Evolutionary conservation across 2,329 filamentous ascomycete genomes (phyloP).

Genomic region (Sporothrix pallida): DNA sequence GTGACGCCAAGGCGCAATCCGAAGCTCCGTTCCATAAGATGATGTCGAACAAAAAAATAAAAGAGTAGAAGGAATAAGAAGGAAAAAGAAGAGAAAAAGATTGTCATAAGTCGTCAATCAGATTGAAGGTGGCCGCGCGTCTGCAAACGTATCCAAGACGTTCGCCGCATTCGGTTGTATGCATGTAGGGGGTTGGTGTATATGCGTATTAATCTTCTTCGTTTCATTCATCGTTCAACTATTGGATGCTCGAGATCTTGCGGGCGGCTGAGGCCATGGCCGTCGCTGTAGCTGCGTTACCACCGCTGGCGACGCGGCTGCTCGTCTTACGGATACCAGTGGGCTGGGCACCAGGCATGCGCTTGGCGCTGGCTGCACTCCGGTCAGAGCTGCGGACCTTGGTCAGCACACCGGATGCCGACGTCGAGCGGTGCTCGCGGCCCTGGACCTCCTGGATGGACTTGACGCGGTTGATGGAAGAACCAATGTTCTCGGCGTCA

Average conservation of each 20-base stretch:
- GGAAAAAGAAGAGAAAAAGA: conserved; percentile 17
- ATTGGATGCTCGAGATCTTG: conserved; percentile 57
- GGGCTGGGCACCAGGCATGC: conserved; percentile 57
- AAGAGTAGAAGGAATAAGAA: conserved; percentile 14
- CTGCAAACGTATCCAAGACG: conserved; percentile 21
- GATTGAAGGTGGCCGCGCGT: conserved; percentile 1
- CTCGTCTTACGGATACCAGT: conserved; percentile 68
- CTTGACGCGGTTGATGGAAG: conserved; percentile 56
- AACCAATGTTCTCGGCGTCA: conserved; percentile 73
- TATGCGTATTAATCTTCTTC: conserved; percentile 12
- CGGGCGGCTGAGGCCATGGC: conserved; percentile 54
- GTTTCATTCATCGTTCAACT: not conserved
- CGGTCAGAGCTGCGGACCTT: conserved; percentile 63
- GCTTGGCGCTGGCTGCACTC: conserved; percentile 54
- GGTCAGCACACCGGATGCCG: conserved; percentile 62
- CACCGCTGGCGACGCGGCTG: conserved; percentile 67
- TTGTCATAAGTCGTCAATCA: conserved; percentile 31
- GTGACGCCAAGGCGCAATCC: conserved; percentile 11
- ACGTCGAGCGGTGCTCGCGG: conserved; percentile 53
- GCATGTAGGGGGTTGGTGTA: conserved; percentile 8
- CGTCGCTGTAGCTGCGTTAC: conserved; percentile 45
- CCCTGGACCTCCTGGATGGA: conserved; percentile 48
- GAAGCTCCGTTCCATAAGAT: not conserved
- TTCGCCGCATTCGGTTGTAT: not conserved
- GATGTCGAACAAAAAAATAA: conserved; percentile 12